phyloP scores from a whole-genome alignment of 2,329 filamentous ascomycete genomes.

The Phyllosticta paracitricarpa region DNA sequence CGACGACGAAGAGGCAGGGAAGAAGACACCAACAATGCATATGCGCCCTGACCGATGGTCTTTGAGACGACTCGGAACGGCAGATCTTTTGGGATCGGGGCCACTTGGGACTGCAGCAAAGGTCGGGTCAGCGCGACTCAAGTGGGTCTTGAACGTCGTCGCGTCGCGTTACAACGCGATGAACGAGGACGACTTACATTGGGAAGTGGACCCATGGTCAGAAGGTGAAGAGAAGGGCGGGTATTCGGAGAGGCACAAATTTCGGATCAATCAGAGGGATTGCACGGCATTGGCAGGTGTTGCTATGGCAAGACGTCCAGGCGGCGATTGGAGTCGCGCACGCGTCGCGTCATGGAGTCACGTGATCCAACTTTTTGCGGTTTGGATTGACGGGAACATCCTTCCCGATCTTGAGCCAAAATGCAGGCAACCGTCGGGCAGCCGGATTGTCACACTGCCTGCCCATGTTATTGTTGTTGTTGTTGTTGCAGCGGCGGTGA shows the following conservation, averaged over 20 bases:
- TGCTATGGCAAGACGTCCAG: not conserved
- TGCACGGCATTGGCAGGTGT: not conserved
- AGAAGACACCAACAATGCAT: constrained; percentile 68
- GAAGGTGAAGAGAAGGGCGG: not conserved
- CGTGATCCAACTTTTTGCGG: not conserved
- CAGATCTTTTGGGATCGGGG: constrained; percentile 72
- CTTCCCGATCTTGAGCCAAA: not conserved
- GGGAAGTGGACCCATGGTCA: constrained; percentile 20
- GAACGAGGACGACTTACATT: constrained; percentile 15
- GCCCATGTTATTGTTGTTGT: not conserved
- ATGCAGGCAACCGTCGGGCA: not conserved
- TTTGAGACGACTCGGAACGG: constrained; percentile 93
- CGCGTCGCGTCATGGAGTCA: not conserved
- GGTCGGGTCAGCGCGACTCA: not conserved
- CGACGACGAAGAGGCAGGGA: not conserved
- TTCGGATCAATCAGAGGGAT: not conserved
- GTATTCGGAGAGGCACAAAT: not conserved
- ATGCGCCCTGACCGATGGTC: constrained; percentile 92
- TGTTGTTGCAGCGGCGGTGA: not conserved
- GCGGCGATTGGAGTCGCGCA: not conserved
- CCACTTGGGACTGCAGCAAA: constrained; percentile 64
- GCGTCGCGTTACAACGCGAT: not conserved
- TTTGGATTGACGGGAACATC: not conserved
- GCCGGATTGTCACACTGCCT: not conserved
- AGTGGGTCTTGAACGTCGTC: not conserved